Conservation (phyloP, 1,284 basidiomycete genomes). For the Volvariella volvacea region DNA sequence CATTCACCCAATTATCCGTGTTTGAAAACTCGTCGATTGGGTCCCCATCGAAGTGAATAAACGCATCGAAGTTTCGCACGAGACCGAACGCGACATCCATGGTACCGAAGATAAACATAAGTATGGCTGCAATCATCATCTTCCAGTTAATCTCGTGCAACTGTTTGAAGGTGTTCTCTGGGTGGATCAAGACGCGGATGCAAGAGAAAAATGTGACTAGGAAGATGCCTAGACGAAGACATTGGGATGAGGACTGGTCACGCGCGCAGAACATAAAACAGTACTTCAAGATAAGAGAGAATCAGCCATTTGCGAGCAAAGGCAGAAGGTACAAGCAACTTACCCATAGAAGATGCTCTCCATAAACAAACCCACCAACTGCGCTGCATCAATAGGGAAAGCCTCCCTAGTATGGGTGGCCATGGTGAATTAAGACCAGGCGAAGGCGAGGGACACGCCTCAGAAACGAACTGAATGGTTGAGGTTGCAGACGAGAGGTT, state of each 20-base stretch:
- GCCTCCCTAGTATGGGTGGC: constrained; percentile 9
- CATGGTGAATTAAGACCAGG: constrained; percentile 3
- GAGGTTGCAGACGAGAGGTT: constrained; percentile 2
- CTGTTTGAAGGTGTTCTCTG: constrained; percentile 22
- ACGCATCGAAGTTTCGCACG: constrained; percentile 31
- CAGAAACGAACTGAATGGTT: not conserved
- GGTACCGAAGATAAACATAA: constrained; percentile 28
- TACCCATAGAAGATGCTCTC: constrained; percentile 30
- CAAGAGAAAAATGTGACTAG: constrained; percentile 29
- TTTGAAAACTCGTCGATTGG: constrained; percentile 23
- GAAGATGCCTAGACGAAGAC: constrained; percentile 28
- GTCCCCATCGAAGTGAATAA: constrained; percentile 22
- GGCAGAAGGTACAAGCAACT: constrained; percentile 5
- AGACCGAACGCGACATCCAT: constrained; percentile 32
- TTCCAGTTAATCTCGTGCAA: constrained; percentile 20
- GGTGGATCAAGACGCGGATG: constrained; percentile 25
- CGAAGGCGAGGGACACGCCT: not conserved
- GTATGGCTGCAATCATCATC: constrained; percentile 27
- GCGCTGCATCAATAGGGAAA: constrained; percentile 28
- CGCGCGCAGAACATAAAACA: not conserved
- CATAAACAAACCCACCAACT: constrained; percentile 29
- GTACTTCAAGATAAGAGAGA: not conserved
- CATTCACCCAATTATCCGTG: constrained; percentile 28
- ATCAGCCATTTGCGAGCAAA: no score
- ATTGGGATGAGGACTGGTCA: not conserved